Evolutionary conservation across 495 filamentous ascomycete genomes (phyloP).

Genomic region (Aspergillus nanangensis): DNA sequence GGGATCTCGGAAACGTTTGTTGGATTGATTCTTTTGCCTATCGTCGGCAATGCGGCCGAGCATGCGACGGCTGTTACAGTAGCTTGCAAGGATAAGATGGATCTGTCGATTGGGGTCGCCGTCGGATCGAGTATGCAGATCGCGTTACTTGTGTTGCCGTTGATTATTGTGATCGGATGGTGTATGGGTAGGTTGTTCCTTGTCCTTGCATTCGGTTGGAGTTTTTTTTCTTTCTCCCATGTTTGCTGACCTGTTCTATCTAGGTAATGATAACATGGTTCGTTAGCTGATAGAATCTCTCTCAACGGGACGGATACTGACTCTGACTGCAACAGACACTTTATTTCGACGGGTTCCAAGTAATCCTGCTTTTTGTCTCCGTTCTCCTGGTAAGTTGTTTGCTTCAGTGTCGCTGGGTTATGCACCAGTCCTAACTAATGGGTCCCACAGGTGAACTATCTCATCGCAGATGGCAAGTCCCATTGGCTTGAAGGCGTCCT

Average conservation of each 20-base stretch:
- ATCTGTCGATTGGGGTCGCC: conserved; percentile 78
- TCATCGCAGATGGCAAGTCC: conserved; percentile 61
- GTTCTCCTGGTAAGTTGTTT: conserved; percentile 65
- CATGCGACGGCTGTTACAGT: conserved; percentile 85
- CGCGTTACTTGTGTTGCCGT: conserved; percentile 71
- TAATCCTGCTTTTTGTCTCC: conserved; percentile 72
- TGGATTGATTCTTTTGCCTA: conserved; percentile 80
- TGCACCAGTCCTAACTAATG: no score
- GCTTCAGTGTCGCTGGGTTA: no score
- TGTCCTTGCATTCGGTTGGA: not conserved
- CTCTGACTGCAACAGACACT: conserved; percentile 53
- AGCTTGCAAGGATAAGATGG: conserved; percentile 88
- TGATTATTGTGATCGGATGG: conserved; percentile 79
- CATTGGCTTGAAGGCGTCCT: conserved; percentile 73
- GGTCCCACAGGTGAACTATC: conserved; percentile 68
- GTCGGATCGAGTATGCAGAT: conserved; percentile 87
- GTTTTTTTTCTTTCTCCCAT: no score
- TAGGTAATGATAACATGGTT: conserved; percentile 37
- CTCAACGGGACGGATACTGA: conserved; percentile 10
- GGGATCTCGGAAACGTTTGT: conserved; percentile 70
- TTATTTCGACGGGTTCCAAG: conserved; percentile 77
- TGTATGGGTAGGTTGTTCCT: conserved; percentile 54
- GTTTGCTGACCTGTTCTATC: not conserved
- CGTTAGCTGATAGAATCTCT: not conserved
- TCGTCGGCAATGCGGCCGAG: conserved; percentile 85